Evolutionary conservation across 164 flowering plant species (phyloP).

Genomic region (Amborella trichopoda): DNA sequence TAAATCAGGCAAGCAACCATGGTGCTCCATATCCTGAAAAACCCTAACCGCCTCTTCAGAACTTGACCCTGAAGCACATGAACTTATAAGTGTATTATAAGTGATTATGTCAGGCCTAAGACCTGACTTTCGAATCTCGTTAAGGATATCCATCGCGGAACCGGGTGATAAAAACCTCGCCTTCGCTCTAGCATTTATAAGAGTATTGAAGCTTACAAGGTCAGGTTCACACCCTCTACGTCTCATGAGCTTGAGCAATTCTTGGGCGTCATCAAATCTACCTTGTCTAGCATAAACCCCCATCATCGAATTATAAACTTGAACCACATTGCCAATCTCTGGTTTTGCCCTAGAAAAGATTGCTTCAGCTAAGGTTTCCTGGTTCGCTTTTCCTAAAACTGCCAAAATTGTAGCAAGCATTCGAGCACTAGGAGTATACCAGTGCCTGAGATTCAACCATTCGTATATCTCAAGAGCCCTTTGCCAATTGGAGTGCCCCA

Average conservation of each 20-base stretch:
- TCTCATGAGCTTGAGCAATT: conserved; percentile 61
- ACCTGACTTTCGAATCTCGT: conserved; percentile 52
- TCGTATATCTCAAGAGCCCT: conserved; percentile 86
- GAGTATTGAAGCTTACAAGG: conserved; percentile 81
- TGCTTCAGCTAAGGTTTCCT: conserved; percentile 69
- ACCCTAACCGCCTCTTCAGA: conserved; percentile 63
- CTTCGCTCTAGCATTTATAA: conserved; percentile 66
- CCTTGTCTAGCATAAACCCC: conserved; percentile 86
- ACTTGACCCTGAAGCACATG: conserved; percentile 72
- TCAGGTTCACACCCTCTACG: conserved; percentile 79
- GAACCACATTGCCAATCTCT: conserved; percentile 40
- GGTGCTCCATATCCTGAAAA: conserved; percentile 46
- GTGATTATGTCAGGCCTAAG: conserved; percentile 83
- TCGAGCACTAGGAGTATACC: conserved; percentile 73
- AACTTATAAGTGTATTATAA: conserved; percentile 86
- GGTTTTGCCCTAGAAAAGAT: conserved; percentile 51
- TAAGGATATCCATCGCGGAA: conserved; percentile 45
- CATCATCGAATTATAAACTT: conserved; percentile 96
- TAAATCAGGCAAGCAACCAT: conserved; percentile 67
- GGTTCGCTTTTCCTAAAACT: conserved; percentile 83
- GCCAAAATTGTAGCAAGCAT: conserved; percentile 84
- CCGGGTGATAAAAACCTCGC: conserved; percentile 24
- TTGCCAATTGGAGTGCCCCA: conserved; percentile 75
- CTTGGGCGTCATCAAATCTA: conserved; percentile 48
- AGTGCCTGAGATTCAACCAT: conserved; percentile 79